These are phyloP conservation scores for Umbilicus rupestris DNA, from an alignment of 164 flowering plant genomes.

Conservation along the genomic window DNA sequence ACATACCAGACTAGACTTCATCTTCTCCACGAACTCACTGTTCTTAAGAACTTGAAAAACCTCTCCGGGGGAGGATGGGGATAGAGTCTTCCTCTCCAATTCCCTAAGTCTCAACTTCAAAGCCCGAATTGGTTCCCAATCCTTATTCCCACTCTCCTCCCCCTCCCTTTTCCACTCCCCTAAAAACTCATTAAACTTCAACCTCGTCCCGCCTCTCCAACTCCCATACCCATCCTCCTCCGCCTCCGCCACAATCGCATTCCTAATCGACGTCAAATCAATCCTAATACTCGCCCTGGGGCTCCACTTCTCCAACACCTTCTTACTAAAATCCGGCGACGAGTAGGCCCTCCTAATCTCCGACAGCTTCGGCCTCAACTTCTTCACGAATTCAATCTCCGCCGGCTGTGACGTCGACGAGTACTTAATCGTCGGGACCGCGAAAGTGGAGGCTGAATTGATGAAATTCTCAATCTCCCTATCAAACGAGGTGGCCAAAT, in stretches of 20 bases:
- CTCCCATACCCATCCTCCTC: conserved; percentile 15
- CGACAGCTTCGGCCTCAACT: conserved; percentile 45
- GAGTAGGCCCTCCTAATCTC: conserved; percentile 60
- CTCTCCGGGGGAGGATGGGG: conserved; percentile 28
- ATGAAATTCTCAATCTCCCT: conserved; percentile 55
- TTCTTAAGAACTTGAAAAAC: conserved; percentile 57
- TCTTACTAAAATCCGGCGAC: conserved; percentile 53
- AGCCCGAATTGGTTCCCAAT: conserved; percentile 57
- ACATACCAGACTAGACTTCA: conserved; percentile 76
- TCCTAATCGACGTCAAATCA: conserved; percentile 45
- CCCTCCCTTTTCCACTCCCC: conserved; percentile 23
- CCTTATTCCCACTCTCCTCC: conserved; percentile 24
- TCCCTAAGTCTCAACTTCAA: conserved; percentile 64
- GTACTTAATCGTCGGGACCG: conserved; percentile 32
- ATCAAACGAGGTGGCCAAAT: conserved; percentile 52
- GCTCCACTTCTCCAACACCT: conserved; percentile 58
- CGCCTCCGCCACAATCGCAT: conserved; percentile 45
- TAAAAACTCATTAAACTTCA: conserved; percentile 22
- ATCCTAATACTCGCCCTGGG: conserved; percentile 40
- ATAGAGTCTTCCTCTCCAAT: conserved; percentile 50
- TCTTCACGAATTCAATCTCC: conserved; percentile 62
- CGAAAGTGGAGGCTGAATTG: conserved; percentile 36
- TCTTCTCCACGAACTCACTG: conserved; percentile 70
- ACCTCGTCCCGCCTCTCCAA: conserved; percentile 17
- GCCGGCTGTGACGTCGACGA: conserved; percentile 21